Conservation (phyloP, 805 yeast species). For the Pichia paraexigua region DNA sequence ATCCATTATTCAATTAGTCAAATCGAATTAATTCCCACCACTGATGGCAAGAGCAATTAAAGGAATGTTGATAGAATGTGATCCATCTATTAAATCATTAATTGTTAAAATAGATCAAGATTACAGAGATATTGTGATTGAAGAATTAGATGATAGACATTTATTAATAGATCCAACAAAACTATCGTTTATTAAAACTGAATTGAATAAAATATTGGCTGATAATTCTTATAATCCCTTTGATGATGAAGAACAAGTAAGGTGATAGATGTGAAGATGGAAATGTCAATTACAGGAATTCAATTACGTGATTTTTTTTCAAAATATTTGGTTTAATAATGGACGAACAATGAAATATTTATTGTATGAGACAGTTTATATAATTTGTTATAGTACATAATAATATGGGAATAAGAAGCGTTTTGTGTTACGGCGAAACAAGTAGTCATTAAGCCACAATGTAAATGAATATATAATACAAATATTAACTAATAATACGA, state of each 20-base stretch:
- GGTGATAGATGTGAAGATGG: neutral
- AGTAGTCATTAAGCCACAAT: too few species aligned
- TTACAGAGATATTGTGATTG: constrained; percentile 57
- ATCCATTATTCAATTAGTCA: too few species aligned
- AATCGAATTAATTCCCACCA: constrained; percentile 6
- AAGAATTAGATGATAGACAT: constrained; percentile 90
- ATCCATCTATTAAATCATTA: constrained; percentile 86
- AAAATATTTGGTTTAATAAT: too few species aligned
- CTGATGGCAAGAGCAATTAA: constrained; percentile 47
- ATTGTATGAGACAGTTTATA: too few species aligned
- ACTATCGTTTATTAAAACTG: constrained; percentile 67
- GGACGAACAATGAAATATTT: too few species aligned
- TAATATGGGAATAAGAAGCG: too few species aligned
- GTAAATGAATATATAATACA: too few species aligned
- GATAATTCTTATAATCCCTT: constrained; percentile 80
- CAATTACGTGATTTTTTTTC: too few species aligned
- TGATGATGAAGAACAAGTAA: constrained; percentile 53
- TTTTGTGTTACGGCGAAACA: too few species aligned
- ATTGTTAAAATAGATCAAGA: constrained; percentile 75
- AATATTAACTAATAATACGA: too few species aligned
- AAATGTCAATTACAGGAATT: too few species aligned
- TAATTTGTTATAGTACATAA: too few species aligned
- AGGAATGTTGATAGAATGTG: constrained; percentile 51
- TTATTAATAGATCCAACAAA: constrained; percentile 70
- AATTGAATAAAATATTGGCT: constrained; percentile 66